Evolutionary conservation across 805 yeast species (phyloP).

Genomic region (Kluyveromyces aestuarii): DNA sequence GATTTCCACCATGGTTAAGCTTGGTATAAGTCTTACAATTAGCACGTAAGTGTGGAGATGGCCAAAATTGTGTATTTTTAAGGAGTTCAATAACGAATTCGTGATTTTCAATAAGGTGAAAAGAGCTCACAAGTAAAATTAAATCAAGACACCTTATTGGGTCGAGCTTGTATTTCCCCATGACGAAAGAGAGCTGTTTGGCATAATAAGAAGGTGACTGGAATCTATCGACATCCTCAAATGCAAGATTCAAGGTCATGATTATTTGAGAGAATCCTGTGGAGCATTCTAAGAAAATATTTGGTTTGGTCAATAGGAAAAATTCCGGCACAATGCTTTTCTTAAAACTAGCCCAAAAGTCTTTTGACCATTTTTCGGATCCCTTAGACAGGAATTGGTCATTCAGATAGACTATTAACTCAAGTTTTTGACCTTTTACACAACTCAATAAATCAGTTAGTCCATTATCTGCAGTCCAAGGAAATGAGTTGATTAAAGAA

Average conservation of each 20-base stretch:
- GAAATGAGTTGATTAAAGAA: conserved; percentile 6
- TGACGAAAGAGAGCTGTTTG: conserved; percentile 43
- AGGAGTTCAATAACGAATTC: conserved; percentile 42
- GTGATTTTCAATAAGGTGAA: conserved; percentile 36
- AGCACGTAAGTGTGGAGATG: conserved; percentile 25
- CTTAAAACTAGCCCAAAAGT: conserved; percentile 2
- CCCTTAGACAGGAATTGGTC: conserved; percentile 1
- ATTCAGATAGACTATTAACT: conserved; percentile 10
- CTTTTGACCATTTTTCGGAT: conserved; percentile 1
- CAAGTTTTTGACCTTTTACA: conserved; percentile 15
- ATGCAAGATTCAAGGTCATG: conserved; percentile 37
- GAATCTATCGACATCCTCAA: conserved; percentile 32
- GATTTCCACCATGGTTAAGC: conserved; percentile 44
- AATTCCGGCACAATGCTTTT: conserved; percentile 2
- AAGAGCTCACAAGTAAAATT: conserved; percentile 43
- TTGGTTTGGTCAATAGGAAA: not conserved
- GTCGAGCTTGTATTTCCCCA: conserved; percentile 72
- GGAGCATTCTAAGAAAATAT: conserved; percentile 55
- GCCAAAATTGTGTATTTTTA: conserved; percentile 61
- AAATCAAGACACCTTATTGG: conserved; percentile 61
- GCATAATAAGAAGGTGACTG: conserved; percentile 37
- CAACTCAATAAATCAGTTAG: conserved; percentile 5
- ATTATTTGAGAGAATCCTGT: conserved; percentile 69
- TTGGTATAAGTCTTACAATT: conserved; percentile 27
- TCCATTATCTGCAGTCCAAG: conserved; percentile 1